Conservation (phyloP, 805 yeast species). For the Lipomyces starkeyi region DNA sequence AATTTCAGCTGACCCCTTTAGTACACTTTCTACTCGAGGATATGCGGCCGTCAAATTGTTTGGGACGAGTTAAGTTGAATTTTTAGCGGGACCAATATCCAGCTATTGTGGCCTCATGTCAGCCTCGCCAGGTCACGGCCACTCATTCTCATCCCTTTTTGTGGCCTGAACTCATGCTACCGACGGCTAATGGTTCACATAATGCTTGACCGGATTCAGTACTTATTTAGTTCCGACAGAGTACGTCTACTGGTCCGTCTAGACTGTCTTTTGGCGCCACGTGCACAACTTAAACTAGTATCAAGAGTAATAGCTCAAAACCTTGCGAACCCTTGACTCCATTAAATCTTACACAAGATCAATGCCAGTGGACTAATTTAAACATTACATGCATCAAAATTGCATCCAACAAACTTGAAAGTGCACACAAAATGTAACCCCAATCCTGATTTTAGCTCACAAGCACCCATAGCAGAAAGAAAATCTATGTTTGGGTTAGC, state of each 20-base stretch:
- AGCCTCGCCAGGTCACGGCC: too few relatives aligned
- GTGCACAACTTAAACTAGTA: too few relatives aligned
- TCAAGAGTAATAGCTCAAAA: too few relatives aligned
- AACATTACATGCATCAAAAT: not conserved
- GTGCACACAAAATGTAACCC: not conserved
- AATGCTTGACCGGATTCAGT: not conserved
- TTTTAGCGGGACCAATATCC: too few relatives aligned
- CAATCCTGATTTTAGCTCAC: slow-evolving; percentile 33
- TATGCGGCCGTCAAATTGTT: not conserved
- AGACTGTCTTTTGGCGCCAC: too few relatives aligned
- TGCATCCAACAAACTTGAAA: not conserved
- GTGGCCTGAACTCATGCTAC: not conserved
- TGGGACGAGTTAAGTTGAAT: not conserved
- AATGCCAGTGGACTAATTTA: not conserved
- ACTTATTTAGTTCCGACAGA: too few relatives aligned
- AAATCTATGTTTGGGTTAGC: slow-evolving; percentile 23
- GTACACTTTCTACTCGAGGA: not conserved
- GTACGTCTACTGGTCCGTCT: too few relatives aligned
- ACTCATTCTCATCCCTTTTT: not conserved
- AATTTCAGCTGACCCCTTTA: not conserved
- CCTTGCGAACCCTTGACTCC: not conserved
- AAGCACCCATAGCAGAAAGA: slow-evolving; percentile 41
- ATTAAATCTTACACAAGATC: not conserved
- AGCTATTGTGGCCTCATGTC: too few relatives aligned
- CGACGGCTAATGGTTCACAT: not conserved